Evolutionary conservation across 345 rosid species (phyloP), one percentile per base, ranked within the genome.

Genomic region (Salix arbutifolia): DNA sequence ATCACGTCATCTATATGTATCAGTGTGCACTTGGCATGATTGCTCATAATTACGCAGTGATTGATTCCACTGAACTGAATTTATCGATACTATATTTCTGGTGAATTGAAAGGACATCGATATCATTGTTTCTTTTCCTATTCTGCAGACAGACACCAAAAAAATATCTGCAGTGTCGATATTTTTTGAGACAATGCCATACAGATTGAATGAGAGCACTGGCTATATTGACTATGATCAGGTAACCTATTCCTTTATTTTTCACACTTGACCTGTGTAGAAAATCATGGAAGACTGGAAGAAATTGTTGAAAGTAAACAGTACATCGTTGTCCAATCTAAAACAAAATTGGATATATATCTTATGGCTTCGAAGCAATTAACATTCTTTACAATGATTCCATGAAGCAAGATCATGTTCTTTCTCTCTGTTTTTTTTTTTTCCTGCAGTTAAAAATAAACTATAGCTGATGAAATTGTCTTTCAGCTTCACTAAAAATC

Each of bases 131-230:
- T 58, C 62, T 66, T 74, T 79, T 58, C 53, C 77, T 72, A 33
- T 81, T 88, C 35, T 81, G 86, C 94, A 96, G 98, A 96, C 99
- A 33, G 99, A 93, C 75, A 96, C 99, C 80, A 96, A 96, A 83
- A 96, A 96, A 81, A 93, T 96, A 74, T 96, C 98, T 78, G 99
- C 98, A 70, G 99, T 96, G 52, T 96, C 99, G 30, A 91, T 96
- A 88, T 96, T 96, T 85, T 96, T 96, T 35, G 98, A 96, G 90
- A 96, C 99, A 64, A 93, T 96, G 97, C 99, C 99, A 6, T 96
- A 96, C 83, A 87, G 97, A 81, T 84, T 96, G 89, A 83, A 96
- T 71, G 98, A 96, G 87, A 90, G 88, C 88, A 96, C 98, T 65
- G 99, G 99, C 79, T 93, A 84, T 73, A 93, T 96, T 60, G 99